These are phyloP conservation scores for Kwoniella heveanensis DNA, from an alignment of 768 basidiomycete genomes.

Conservation along the genomic window DNA sequence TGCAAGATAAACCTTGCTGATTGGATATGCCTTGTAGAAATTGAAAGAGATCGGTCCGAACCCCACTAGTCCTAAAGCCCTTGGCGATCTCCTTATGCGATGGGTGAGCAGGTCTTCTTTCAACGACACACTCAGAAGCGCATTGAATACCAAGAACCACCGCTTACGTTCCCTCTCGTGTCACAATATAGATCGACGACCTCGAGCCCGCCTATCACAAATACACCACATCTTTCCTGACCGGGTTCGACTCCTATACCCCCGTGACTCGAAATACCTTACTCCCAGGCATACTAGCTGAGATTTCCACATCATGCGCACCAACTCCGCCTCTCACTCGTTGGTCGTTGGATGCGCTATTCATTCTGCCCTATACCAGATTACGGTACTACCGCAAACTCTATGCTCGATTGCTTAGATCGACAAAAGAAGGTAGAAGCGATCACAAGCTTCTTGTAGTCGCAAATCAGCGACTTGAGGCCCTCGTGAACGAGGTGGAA, in stretches of 20 bases:
- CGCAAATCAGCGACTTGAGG: slow-evolving; percentile 78
- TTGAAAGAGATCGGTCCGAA: slow-evolving; percentile 90
- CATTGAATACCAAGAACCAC: slow-evolving; percentile 8
- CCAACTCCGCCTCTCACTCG: slow-evolving; percentile 59
- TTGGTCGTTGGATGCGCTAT: slow-evolving; percentile 87
- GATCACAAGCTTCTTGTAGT: slow-evolving; percentile 79
- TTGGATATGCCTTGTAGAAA: slow-evolving; percentile 64
- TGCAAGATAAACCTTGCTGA: too few species aligned
- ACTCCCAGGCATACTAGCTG: slow-evolving; percentile 67
- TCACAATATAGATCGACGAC: slow-evolving; percentile 74
- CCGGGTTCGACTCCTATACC: slow-evolving; percentile 81
- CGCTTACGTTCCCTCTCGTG: not conserved
- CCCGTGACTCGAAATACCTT: slow-evolving; percentile 75
- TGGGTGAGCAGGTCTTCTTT: slow-evolving; percentile 68
- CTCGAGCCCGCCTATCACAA: slow-evolving; percentile 80
- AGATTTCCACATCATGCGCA: slow-evolving; percentile 69
- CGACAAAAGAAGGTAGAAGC: slow-evolving; percentile 78
- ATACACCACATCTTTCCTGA: slow-evolving; percentile 71
- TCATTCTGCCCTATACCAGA: slow-evolving; percentile 79
- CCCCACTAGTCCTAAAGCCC: slow-evolving; percentile 86
- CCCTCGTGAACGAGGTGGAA: slow-evolving; percentile 70
- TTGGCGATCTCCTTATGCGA: slow-evolving; percentile 93
- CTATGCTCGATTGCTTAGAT: slow-evolving; percentile 80
- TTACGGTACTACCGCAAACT: slow-evolving; percentile 90
- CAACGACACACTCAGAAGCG: not conserved